Percentiles rank a stretch among this genome's conserved stretches.
These are phyloP conservation scores for Mortierella polycephala DNA, from an alignment of 371 early-diverging fungal species.

Conservation along the genomic window DNA sequence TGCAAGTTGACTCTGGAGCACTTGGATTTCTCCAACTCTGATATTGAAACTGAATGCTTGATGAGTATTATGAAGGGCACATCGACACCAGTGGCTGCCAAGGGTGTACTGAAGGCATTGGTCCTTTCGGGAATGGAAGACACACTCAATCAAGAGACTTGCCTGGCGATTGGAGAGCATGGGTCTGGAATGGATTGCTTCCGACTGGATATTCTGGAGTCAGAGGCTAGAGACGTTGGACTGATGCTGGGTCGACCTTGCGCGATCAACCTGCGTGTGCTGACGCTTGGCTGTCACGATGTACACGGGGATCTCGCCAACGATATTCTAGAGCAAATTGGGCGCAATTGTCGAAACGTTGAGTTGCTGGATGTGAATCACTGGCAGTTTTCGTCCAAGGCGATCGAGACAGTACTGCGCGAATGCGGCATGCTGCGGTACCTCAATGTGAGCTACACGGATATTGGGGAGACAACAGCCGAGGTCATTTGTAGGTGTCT, in stretches of 20 bases:
- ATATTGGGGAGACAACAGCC: constrained; percentile 32
- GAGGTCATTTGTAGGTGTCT: constrained; percentile 40
- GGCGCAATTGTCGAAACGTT: constrained; percentile 38
- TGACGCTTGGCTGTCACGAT: constrained; percentile 50
- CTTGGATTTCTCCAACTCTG: constrained; percentile 50
- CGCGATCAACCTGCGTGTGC: constrained; percentile 33
- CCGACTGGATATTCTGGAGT: constrained; percentile 52
- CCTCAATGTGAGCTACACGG: constrained; percentile 48
- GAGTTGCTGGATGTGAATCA: constrained; percentile 52
- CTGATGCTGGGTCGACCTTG: constrained; percentile 40
- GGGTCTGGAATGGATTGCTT: constrained; percentile 45
- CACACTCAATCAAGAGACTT: constrained; percentile 45
- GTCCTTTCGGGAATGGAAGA: constrained; percentile 51
- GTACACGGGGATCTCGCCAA: constrained; percentile 46
- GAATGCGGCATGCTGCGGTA: constrained; percentile 46
- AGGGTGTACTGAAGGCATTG: constrained; percentile 44
- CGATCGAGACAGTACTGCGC: constrained; percentile 39
- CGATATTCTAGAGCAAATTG: constrained; percentile 48
- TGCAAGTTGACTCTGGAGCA: constrained; percentile 52
- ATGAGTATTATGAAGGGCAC: constrained; percentile 38
- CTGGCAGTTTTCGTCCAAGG: constrained; percentile 47
- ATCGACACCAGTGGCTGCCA: constrained; percentile 35
- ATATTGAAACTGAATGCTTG: constrained; percentile 42
- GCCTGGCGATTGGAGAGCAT: constrained; percentile 46
- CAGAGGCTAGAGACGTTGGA: constrained; percentile 44